Conservation (phyloP, 176 grass and related monocot genomes). For the Chrysopogon serrulatus region DNA sequence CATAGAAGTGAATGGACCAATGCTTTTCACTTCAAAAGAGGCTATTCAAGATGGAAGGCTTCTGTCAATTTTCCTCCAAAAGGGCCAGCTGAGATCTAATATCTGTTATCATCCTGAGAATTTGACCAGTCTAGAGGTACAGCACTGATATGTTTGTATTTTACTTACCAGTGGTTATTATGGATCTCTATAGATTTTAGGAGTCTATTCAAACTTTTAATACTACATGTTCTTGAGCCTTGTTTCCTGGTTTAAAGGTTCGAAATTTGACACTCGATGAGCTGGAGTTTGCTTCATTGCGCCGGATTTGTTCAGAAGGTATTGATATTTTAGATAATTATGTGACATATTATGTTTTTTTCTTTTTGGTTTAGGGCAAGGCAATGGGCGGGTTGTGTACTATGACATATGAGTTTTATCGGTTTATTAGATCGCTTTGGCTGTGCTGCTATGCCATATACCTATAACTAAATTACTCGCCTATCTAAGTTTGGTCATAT, state of each 20-base stretch:
- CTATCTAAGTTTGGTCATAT: conserved; percentile 9
- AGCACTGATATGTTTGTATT: conserved; percentile 22
- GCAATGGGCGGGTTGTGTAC: conserved; percentile 7
- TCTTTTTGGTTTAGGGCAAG: not conserved
- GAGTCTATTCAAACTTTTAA: not conserved
- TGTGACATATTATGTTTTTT: not conserved
- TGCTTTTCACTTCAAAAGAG: conserved; percentile 62
- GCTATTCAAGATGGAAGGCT: conserved; percentile 52
- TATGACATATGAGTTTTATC: conserved; percentile 5
- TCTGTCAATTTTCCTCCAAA: conserved; percentile 87
- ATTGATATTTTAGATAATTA: conserved; percentile 21
- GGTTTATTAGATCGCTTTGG: not conserved
- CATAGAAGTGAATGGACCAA: conserved; percentile 76
- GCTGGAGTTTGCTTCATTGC: conserved; percentile 92
- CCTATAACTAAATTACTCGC: not conserved
- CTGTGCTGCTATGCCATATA: conserved; percentile 13
- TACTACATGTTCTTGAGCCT: conserved; percentile 25
- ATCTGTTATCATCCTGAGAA: conserved; percentile 80
- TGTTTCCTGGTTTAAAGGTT: conserved; percentile 59
- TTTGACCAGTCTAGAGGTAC: conserved; percentile 92
- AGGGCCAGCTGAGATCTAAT: conserved; percentile 94
- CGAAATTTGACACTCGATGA: conserved; percentile 97
- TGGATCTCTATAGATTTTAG: conserved; percentile 7
- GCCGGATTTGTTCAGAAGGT: conserved; percentile 97
- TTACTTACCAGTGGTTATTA: conserved; percentile 26